Evolutionary conservation across 176 grass and related monocot species (phyloP).

Genomic region (Bonia amplexicaulis): DNA sequence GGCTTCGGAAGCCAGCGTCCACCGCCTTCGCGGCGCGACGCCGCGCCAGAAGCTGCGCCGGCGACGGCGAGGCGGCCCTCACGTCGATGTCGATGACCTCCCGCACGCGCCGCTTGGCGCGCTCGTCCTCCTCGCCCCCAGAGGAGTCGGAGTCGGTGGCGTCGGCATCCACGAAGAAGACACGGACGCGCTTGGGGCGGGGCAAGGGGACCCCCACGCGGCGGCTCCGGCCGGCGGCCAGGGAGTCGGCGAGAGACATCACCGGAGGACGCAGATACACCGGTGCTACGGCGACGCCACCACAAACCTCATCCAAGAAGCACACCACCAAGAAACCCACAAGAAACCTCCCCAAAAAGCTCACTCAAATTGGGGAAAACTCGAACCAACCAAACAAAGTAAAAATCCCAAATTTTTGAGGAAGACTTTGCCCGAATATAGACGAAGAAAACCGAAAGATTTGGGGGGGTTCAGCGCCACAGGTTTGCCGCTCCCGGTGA

Average conservation of each 20-base stretch:
- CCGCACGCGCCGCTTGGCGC: slow-evolving; percentile 19
- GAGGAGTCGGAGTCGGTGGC: slow-evolving; percentile 63
- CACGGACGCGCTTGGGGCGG: slow-evolving; percentile 35
- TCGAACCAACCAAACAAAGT: background rate
- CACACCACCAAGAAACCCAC: background rate
- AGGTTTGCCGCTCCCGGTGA: slow-evolving; percentile 20
- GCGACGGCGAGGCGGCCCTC: background rate
- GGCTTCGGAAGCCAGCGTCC: background rate
- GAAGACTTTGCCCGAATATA: background rate
- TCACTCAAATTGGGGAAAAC: background rate
- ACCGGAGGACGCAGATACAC: slow-evolving; percentile 2
- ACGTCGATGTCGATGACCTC: slow-evolving; percentile 49
- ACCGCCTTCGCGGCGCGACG: background rate
- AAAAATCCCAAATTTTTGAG: background rate
- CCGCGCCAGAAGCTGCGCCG: background rate
- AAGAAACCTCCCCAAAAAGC: background rate
- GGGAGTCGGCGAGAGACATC: background rate
- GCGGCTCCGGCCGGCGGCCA: slow-evolving; percentile 25
- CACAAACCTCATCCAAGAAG: slow-evolving; percentile 24
- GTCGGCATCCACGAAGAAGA: slow-evolving; percentile 55
- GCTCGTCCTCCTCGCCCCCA: slow-evolving; percentile 14
- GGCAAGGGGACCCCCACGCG: background rate
- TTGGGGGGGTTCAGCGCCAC: background rate
- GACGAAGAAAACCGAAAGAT: background rate
- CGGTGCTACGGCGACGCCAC: background rate